Conservation (phyloP, 352 stramenopile genomes). For the Globisporangium cylindrosporum region DNA sequence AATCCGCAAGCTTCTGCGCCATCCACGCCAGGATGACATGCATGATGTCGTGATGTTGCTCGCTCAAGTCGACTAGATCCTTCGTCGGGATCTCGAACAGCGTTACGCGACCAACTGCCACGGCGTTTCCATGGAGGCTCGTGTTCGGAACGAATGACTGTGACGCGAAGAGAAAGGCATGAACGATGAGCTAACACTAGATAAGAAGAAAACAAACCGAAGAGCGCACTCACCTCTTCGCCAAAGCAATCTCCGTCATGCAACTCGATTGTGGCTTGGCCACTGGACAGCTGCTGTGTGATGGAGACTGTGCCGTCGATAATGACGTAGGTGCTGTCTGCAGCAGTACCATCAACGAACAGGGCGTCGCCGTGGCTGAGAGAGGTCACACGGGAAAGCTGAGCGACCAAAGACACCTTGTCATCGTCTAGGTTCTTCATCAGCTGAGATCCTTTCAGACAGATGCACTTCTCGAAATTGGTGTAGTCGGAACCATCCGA, state of each 20-base stretch:
- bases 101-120: conserved; percentile 48
- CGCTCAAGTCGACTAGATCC: conserved; percentile 74
- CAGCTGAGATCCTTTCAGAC: conserved; percentile 78
- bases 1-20: conserved; percentile 62
- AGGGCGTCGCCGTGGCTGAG: conserved; percentile 57
- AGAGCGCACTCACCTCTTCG: conserved; percentile 48
- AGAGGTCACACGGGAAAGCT: conserved; percentile 62
- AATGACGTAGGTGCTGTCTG: conserved; percentile 60
- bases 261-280: conserved; percentile 38
- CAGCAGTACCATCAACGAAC: conserved; percentile 40
- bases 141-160: conserved; percentile 73
- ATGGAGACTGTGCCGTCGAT: conserved; percentile 73
- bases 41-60: conserved; percentile 82
- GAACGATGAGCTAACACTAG: neutral
- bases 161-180: conserved; percentile 1
- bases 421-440: conserved; percentile 84
- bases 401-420: conserved; percentile 74
- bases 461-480: conserved; percentile 84
- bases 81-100: conserved; percentile 77
- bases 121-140: conserved; percentile 39
- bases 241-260: conserved; percentile 76
- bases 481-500: conserved; percentile 61
- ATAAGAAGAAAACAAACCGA: conserved; percentile 14
- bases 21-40: conserved; percentile 81
- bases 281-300: conserved; percentile 17